A percentile compares a stretch with the other conserved stretches of the same genome.
Conservation (phyloP, 1,139 yeast genomes). For the Candida anutae region DNA sequence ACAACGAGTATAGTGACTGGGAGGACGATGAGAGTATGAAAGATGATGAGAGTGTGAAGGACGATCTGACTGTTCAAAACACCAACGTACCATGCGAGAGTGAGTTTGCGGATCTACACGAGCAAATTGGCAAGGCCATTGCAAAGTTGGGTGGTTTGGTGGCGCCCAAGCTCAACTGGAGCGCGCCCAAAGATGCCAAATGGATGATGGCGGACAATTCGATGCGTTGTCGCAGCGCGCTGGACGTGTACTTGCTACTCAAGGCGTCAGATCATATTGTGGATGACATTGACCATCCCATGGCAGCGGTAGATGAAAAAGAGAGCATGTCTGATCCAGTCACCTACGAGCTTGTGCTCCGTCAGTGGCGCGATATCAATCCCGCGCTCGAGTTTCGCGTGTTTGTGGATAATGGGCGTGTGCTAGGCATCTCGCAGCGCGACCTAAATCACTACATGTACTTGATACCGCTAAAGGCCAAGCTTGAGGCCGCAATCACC, state of each 20-base stretch:
- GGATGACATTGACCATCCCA: constrained; percentile 75
- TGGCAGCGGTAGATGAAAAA: constrained; percentile 32
- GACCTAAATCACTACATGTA: constrained; percentile 79
- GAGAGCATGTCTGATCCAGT: constrained; percentile 1
- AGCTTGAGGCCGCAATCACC: constrained; percentile 42
- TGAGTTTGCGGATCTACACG: constrained; percentile 54
- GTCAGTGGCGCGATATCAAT: constrained; percentile 74
- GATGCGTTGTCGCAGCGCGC: constrained; percentile 58
- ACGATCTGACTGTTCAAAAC: constrained; percentile 31
- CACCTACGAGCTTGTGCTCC: constrained; percentile 54
- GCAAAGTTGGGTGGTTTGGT: constrained; percentile 47
- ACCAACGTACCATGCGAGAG: constrained; percentile 30
- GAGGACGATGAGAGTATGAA: constrained; percentile 28
- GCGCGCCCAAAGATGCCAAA: constrained; percentile 88
- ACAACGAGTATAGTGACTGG: constrained; percentile 70
- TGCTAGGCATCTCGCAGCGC: constrained; percentile 76
- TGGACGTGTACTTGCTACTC: constrained; percentile 70
- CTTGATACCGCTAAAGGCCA: constrained; percentile 39
- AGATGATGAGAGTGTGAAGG: constrained; percentile 9
- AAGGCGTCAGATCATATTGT: constrained; percentile 84
- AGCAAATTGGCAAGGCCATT: constrained; percentile 35
- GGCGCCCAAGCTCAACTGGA: constrained; percentile 91
- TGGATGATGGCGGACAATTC: constrained; percentile 84
- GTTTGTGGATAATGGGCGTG: constrained; percentile 54
- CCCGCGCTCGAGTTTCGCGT: constrained; percentile 90